Conservation (phyloP, 345 rosid genomes). For the Schrenkiella parvula region DNA sequence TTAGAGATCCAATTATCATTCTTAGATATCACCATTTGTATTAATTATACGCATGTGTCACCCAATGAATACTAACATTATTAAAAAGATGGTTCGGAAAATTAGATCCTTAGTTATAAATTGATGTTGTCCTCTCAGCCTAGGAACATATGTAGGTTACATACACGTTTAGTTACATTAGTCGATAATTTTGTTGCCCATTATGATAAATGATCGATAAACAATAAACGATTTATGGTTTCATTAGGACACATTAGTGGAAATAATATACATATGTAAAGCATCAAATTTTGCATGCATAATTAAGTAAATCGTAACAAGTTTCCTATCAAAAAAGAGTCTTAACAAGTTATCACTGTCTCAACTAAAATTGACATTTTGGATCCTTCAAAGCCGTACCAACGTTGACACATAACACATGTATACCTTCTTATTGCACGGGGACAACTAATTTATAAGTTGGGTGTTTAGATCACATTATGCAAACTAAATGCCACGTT, state of each 20-base stretch:
- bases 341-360: not conserved
- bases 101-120: not conserved
- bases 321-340: not conserved
- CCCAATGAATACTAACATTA: not conserved
- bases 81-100: not conserved
- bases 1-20: not conserved
- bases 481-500: constrained; percentile 15
- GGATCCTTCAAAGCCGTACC: constrained; percentile 13
- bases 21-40: not conserved
- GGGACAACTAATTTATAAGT: constrained; percentile 3
- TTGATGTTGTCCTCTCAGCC: not conserved
- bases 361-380: constrained; percentile 27
- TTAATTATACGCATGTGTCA: not conserved
- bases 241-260: not conserved
- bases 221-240: not conserved
- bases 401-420: constrained; percentile 34
- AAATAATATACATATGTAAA: not conserved
- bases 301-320: not conserved
- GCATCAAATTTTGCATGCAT: not conserved
- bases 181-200: not conserved
- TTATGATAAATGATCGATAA: not conserved
- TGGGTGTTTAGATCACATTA: constrained; percentile 2
- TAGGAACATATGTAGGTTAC: not conserved
- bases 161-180: not conserved
- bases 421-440: constrained; percentile 23